Conservation (phyloP, 805 yeast species). For the Candida chilensis region DNA sequence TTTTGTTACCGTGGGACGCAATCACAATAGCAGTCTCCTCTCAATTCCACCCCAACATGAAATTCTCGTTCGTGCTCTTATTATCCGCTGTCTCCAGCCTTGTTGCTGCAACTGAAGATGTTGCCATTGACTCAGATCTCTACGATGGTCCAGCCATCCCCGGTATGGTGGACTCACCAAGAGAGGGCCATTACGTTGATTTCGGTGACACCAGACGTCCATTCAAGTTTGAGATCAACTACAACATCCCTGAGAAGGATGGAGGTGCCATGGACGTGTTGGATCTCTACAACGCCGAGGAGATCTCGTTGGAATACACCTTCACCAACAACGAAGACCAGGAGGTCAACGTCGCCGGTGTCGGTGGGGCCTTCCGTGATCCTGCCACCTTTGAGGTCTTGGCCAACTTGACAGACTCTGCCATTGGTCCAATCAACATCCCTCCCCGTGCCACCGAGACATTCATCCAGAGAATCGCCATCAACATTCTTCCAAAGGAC, state of each 20-base stretch:
- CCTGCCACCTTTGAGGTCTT: conserved; percentile 39
- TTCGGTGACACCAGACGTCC: conserved; percentile 8
- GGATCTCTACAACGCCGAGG: conserved; percentile 40
- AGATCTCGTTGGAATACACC: conserved; percentile 38
- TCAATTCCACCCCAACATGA: too few relatives aligned
- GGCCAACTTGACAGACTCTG: conserved; percentile 58
- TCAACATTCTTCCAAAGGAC: conserved; percentile 47
- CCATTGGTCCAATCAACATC: conserved; percentile 51
- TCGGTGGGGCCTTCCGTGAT: conserved; percentile 56
- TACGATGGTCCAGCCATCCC: not conserved
- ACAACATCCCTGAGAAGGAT: conserved; percentile 36
- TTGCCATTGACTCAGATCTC: too few relatives aligned
- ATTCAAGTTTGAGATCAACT: conserved; percentile 38
- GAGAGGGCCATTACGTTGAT: not conserved
- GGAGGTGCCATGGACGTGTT: conserved; percentile 27
- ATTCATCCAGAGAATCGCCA: conserved; percentile 51
- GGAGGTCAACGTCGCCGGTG: conserved; percentile 49
- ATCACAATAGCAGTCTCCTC: too few relatives aligned
- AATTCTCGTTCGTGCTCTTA: not conserved
- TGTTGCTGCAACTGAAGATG: not conserved
- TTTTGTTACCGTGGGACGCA: too few relatives aligned
- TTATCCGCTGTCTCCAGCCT: not conserved
- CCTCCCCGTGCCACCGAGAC: conserved; percentile 35
- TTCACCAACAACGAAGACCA: conserved; percentile 45
- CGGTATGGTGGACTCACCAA: not conserved